Base-by-base conservation (phyloP, 257 asterid species). In the Gardenia jasminoides region DNA sequence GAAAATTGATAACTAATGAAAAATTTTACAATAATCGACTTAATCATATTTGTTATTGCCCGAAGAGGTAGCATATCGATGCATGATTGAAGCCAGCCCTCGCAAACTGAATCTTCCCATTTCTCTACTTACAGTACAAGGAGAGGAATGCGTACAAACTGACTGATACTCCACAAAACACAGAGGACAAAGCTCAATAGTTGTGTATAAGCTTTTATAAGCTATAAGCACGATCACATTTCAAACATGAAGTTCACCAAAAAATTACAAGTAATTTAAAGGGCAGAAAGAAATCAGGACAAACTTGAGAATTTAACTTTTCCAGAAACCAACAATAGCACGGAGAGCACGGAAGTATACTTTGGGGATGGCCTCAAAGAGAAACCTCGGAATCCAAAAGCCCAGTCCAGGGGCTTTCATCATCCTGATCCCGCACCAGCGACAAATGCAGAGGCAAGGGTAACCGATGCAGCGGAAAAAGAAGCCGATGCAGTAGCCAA, bases 331-430 rank as follows among this genome's bases (percentile, higher is more conserved):
- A n/a, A n/a, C n/a, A n/a, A n/a, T n/a, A n/a, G n/a, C 24, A 28
- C 43, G 83, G 68, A 88, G 89, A 52, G 76, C 70, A 1, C 9
- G 12, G 54, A 88, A 86, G 62, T 88, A 86, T 2, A 59, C 81
- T 58, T 11, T 62, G 24, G 88, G 87, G 72, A 80, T 52, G 39
- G 22, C n/a, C 80, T 79, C 88, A 28, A 87, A 88, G 28, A 8
- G 76, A 54, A 10, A 4, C 69, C 89, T 86, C 7, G 50, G 75
- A 82, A 88, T 86, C 75, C 15, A 54, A 68, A 6, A 44, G 66
- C 78, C 77, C 83, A 87, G 78, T 26, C 87, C 89, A 0, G 87
- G 90, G 26, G 88, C 90, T 72, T 67, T 87, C 92, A 87, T 87
- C 89, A 47, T 87, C 88, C n/a, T n/a, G n/a, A n/a, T n/a, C n/a